Percentiles rank a stretch among this genome's conserved stretches.
These are phyloP conservation scores for Aspergillus alliaceus DNA, from an alignment of 2,329 filamentous ascomycete genomes.

Conservation along the genomic window DNA sequence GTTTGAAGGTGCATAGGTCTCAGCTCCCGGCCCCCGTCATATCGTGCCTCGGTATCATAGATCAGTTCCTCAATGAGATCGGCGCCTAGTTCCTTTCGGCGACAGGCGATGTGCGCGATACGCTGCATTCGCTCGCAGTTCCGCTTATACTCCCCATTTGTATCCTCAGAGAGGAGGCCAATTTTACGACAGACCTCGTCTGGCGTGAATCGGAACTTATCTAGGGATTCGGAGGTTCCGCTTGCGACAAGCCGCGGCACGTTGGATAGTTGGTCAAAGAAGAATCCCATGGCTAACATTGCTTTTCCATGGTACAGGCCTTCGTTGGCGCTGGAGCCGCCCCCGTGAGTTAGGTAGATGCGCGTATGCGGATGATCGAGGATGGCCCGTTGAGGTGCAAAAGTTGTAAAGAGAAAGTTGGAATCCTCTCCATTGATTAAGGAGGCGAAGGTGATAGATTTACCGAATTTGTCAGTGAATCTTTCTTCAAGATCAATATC, in stretches of 20 bases:
- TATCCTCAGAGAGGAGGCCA: constrained; percentile 28
- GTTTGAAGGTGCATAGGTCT: constrained; percentile 48
- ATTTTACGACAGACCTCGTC: constrained; percentile 32
- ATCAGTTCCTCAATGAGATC: constrained; percentile 42
- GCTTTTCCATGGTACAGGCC: constrained; percentile 41
- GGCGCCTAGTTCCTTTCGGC: constrained; percentile 37
- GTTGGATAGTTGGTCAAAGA: constrained; percentile 47
- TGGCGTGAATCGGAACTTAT: constrained; percentile 39
- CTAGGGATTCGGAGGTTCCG: constrained; percentile 37
- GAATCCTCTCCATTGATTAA: constrained; percentile 32
- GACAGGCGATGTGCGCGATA: constrained; percentile 39
- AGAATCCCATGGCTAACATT: constrained; percentile 39
- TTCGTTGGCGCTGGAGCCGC: constrained; percentile 45
- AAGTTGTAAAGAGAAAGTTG: constrained; percentile 33
- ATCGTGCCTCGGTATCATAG: constrained; percentile 32
- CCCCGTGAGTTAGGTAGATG: constrained; percentile 46
- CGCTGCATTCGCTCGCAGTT: constrained; percentile 40
- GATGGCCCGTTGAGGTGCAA: constrained; percentile 45
- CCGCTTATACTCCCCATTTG: constrained; percentile 28
- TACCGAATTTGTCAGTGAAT: background rate
- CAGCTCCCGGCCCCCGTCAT: constrained; percentile 13
- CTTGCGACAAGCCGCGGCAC: constrained; percentile 34
- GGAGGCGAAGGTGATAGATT: constrained; percentile 15
- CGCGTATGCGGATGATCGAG: constrained; percentile 29
- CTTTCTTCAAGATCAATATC: constrained; percentile 9